A percentile compares a stretch with the other conserved stretches of the same genome.
These are phyloP conservation scores for Talaromyces sp. DNA, from an alignment of 2,329 filamentous ascomycete genomes.

Conservation along the genomic window DNA sequence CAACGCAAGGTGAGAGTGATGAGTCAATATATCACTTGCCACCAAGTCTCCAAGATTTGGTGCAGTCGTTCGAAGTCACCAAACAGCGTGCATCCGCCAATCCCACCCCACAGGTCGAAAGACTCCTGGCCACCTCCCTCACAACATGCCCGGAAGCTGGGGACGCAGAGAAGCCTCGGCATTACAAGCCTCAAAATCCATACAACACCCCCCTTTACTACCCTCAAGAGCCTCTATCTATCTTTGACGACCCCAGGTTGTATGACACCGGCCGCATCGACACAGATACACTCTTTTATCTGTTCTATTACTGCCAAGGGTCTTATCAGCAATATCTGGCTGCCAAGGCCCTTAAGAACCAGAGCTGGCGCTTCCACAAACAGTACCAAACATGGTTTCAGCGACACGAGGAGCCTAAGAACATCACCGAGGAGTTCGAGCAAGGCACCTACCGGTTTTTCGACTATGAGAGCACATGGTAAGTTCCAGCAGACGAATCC, in stretches of 20 bases:
- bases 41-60: constrained; percentile 81
- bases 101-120: constrained; percentile 67
- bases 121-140: constrained; percentile 76
- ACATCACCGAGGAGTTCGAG: constrained; percentile 97
- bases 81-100: constrained; percentile 68
- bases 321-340: constrained; percentile 94
- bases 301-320: constrained; percentile 98
- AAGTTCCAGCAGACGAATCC: constrained; percentile 43
- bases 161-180: constrained; percentile 80
- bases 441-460: constrained; percentile 99
- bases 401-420: constrained; percentile 96
- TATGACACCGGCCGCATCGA: constrained; percentile 79
- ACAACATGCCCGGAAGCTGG: constrained; percentile 70
- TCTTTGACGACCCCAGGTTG: constrained; percentile 87
- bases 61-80: constrained; percentile 85
- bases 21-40: constrained; percentile 94
- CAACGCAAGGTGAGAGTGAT: constrained; percentile 57
- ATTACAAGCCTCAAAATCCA: constrained; percentile 80
- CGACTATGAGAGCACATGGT: constrained; percentile 99
- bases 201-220: constrained; percentile 81
- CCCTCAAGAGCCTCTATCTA: constrained; percentile 85
- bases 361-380: constrained; percentile 99
- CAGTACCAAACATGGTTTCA: constrained; percentile 99
- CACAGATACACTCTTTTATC: constrained; percentile 95
- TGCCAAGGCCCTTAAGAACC: constrained; percentile 94